Conservation (phyloP, 805 yeast genomes). For the Wickerhamomyces mucosus region DNA sequence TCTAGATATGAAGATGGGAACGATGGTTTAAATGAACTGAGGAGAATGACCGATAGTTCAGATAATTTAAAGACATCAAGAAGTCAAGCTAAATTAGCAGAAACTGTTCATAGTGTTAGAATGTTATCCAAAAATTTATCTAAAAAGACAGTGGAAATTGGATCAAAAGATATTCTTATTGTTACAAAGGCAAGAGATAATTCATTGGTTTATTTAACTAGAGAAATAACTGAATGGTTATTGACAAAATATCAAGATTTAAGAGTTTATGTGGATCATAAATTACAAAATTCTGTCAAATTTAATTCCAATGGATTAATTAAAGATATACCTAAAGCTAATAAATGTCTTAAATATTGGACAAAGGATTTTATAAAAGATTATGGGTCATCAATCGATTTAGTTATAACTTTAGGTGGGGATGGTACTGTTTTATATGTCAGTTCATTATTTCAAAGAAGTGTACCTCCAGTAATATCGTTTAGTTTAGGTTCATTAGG, state of each 20-base stretch:
- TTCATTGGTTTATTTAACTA: conserved; percentile 61
- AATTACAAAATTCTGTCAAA: conserved; percentile 48
- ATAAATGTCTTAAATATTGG: conserved; percentile 57
- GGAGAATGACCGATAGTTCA: conserved; percentile 17
- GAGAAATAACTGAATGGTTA: conserved; percentile 76
- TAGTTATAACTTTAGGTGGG: conserved; percentile 87
- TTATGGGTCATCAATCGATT: conserved; percentile 57
- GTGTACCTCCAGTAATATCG: conserved; percentile 87
- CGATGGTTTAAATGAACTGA: conserved; percentile 11
- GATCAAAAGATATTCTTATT: conserved; percentile 62
- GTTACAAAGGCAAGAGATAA: conserved; percentile 89
- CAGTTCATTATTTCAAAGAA: conserved; percentile 72
- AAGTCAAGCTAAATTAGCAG: conserved; percentile 68
- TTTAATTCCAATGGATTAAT: conserved; percentile 51
- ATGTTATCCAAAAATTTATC: conserved; percentile 62
- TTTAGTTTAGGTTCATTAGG: conserved; percentile 90
- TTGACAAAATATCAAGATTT: conserved; percentile 30
- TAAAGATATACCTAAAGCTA: conserved; percentile 36
- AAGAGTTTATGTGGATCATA: conserved; percentile 65
- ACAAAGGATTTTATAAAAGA: conserved; percentile 39
- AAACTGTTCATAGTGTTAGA: conserved; percentile 75
- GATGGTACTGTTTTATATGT: conserved; percentile 93
- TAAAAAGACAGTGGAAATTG: conserved; percentile 62
- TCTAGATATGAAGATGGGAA: no score
- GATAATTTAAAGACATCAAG: conserved; percentile 45